Evolutionary conservation across 2,329 filamentous ascomycete genomes (phyloP).

Genomic region (Phyllachora maydis): DNA sequence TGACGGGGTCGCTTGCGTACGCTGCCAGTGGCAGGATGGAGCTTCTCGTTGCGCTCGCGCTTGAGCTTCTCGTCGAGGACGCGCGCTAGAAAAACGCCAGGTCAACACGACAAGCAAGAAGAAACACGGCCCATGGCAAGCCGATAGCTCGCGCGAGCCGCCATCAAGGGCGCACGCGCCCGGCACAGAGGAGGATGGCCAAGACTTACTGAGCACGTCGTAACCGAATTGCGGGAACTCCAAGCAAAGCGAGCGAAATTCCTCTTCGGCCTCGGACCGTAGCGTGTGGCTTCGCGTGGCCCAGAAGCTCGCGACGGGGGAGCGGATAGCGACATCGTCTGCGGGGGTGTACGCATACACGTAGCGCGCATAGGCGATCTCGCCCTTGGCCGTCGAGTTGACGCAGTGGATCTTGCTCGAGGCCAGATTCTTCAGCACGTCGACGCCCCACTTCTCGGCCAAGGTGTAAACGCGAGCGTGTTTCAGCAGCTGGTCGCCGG

Average conservation of each 20-base stretch:
- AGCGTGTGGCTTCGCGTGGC: conserved; percentile 61
- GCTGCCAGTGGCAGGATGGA: conserved; percentile 26
- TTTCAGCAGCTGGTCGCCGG: conserved; percentile 66
- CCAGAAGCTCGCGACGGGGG: conserved; percentile 81
- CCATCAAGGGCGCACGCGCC: no score
- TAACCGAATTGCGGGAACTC: conserved; percentile 85
- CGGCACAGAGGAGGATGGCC: no score
- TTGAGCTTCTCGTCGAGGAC: conserved; percentile 47
- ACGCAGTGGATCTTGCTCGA: conserved; percentile 86
- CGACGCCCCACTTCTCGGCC: conserved; percentile 55
- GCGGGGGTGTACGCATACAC: conserved; percentile 59
- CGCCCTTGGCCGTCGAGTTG: conserved; percentile 68
- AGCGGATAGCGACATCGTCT: conserved; percentile 54
- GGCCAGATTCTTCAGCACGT: conserved; percentile 51
- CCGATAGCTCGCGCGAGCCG: neutral
- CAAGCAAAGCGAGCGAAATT: conserved; percentile 70
- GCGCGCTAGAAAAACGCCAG: conserved; percentile 22
- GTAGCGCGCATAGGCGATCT: conserved; percentile 82
- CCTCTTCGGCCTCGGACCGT: conserved; percentile 65
- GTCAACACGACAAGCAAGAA: neutral
- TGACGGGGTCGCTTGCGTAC: conserved; percentile 35
- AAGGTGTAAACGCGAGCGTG: conserved; percentile 83
- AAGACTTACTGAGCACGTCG: conserved; percentile 64
- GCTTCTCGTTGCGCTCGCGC: conserved; percentile 38
- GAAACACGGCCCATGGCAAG: no score